A percentile compares a stretch with the other conserved stretches of the same genome.
phyloP scores from a whole-genome alignment of 1,284 basidiomycete genomes.

The Sporisorium scitamineum region DNA sequence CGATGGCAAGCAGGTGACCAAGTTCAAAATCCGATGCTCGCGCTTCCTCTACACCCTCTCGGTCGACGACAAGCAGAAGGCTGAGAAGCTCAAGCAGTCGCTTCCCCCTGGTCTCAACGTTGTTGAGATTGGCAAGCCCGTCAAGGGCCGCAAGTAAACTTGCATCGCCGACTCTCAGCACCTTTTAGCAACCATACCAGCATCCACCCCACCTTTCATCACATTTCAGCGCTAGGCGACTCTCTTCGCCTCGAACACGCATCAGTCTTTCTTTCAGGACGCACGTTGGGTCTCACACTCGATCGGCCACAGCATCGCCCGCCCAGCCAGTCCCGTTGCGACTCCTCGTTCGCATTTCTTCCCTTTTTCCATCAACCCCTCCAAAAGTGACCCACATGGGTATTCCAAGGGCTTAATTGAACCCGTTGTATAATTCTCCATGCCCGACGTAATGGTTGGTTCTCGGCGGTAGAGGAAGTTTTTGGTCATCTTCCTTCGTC shows the following conservation, averaged over 20 bases:
- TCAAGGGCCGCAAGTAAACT: conserved; percentile 57
- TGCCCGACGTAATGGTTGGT: conserved; percentile 2
- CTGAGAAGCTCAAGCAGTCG: conserved; percentile 95
- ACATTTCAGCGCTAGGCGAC: conserved; percentile 1
- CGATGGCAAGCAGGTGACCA: conserved; percentile 81
- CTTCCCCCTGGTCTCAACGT: conserved; percentile 81
- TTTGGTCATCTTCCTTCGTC: conserved; percentile 3
- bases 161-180: conserved; percentile 1
- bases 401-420: background rate
- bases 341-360: background rate
- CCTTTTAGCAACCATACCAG: conserved; percentile 6
- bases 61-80: conserved; percentile 96
- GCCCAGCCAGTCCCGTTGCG: background rate
- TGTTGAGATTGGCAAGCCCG: conserved; percentile 56
- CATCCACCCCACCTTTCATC: background rate
- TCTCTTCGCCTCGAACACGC: conserved; percentile 5
- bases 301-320: background rate
- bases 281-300: background rate
- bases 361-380: too few species aligned
- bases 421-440: conserved; percentile 16
- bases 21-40: conserved; percentile 99
- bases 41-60: conserved; percentile 97
- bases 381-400: conserved; percentile 13
- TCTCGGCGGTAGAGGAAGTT: background rate
- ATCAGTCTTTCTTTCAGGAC: conserved; percentile 5